These are phyloP conservation scores for Kwoniella newhampshirensis DNA, from an alignment of 768 basidiomycete species.

Conservation along the genomic window DNA sequence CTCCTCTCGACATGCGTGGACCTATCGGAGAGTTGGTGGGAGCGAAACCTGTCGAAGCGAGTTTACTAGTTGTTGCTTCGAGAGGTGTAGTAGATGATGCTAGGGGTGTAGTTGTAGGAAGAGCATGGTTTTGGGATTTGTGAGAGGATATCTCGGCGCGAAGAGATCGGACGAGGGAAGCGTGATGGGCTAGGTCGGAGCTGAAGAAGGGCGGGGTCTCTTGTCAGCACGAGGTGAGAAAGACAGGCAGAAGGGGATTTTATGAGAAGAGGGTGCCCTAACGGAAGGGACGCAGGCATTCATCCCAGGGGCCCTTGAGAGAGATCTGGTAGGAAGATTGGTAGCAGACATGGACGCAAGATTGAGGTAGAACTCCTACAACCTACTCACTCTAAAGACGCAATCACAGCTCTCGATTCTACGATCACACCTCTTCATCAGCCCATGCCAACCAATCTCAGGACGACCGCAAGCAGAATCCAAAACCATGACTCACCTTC, in stretches of 20 bases:
- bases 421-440: neutral
- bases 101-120: neutral
- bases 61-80: neutral
- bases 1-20: no score
- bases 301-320: no score
- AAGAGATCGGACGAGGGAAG: conserved; percentile 24
- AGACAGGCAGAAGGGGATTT: no score
- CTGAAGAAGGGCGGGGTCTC: conserved; percentile 23
- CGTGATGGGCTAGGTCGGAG: conserved; percentile 38
- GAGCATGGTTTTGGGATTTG: conserved; percentile 22
- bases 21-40: neutral
- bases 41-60: neutral
- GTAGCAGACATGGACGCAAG: no score
- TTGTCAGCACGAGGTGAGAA: no score
- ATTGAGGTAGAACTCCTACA: no score
- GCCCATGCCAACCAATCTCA: neutral
- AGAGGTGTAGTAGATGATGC: neutral
- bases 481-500: conserved; percentile 27
- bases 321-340: no score
- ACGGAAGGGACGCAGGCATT: no score
- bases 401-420: conserved; percentile 40
- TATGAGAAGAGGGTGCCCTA: no score
- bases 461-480: neutral
- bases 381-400: conserved; percentile 37
- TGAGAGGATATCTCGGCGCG: conserved; percentile 22